Conservation (phyloP, 2,329 filamentous ascomycete species). For the Didymella pomorum region DNA sequence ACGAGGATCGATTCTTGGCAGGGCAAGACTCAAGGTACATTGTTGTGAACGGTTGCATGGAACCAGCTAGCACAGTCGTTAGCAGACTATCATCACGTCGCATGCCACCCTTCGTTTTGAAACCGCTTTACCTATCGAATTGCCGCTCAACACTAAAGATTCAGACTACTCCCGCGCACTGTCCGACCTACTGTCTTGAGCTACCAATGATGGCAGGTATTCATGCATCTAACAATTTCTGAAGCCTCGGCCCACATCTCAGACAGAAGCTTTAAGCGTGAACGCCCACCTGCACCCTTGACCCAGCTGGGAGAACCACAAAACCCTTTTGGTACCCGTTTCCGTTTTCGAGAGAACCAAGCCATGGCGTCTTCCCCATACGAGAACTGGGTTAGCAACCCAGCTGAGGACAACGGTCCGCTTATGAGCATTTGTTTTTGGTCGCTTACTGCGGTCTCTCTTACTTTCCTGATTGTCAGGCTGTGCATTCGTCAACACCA, state of each 20-base stretch:
- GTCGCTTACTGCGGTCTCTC: constrained; percentile 19
- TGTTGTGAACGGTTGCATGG: background rate
- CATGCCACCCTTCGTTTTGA: background rate
- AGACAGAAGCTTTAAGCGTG: background rate
- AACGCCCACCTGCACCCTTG: background rate
- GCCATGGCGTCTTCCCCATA: constrained; percentile 5
- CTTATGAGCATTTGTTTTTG: constrained; percentile 22
- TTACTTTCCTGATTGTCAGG: constrained; percentile 18
- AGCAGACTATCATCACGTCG: background rate
- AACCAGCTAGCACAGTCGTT: background rate
- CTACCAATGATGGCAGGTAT: background rate
- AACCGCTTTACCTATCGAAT: background rate
- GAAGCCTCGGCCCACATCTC: background rate
- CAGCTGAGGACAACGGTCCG: constrained; percentile 19
- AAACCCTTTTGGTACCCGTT: background rate
- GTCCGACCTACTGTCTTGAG: background rate
- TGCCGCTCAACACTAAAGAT: background rate
- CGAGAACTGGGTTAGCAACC: constrained; percentile 22
- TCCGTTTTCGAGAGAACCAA: background rate
- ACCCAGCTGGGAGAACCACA: background rate
- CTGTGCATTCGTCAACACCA: constrained; percentile 23
- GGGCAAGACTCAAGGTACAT: background rate
- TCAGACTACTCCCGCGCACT: background rate
- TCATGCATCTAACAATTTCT: background rate
- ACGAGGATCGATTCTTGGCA: background rate